These are phyloP conservation scores for Prunus persica DNA, from an alignment of 306 rosid species.

Conservation along the genomic window Prunus_persica_NCBIv2 NC_034014.1:3080001-3080500, in stretches of 20 bases:
- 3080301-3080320: background rate
- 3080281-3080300: background rate
- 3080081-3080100: slow-evolving; percentile 76
- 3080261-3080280: slow-evolving; percentile 4
- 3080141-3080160: slow-evolving; percentile 26
- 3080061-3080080: slow-evolving; percentile 61
- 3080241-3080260: background rate
- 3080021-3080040: slow-evolving; percentile 80
- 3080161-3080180: background rate
- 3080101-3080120: slow-evolving; percentile 88
- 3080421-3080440: background rate
- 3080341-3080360: background rate
- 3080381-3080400: background rate
- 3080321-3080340: background rate
- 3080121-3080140: slow-evolving; percentile 74
- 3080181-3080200: background rate
- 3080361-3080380: background rate
- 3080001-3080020: slow-evolving; percentile 93
- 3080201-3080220: slow-evolving; percentile 7
- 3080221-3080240: background rate
- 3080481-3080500: background rate
- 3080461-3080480: background rate
- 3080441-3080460: background rate
- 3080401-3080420: background rate
- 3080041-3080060: slow-evolving; percentile 74